Evolutionary conservation across 176 grass and related monocot species (phyloP), one percentile per base, ranked within the genome.

Genomic region (Triticum monococcum): DNA sequence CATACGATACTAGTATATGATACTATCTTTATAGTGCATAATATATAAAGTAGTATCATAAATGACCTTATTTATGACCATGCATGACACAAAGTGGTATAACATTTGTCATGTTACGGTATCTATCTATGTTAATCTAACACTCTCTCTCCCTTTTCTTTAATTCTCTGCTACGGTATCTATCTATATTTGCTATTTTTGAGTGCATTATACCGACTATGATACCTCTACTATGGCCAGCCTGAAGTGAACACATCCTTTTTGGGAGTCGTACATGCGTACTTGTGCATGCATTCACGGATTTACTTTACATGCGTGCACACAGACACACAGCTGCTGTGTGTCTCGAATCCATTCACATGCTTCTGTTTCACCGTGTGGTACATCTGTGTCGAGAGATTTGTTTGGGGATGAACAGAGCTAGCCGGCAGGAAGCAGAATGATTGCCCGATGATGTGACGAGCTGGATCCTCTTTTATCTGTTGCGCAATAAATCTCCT

Each of bases 381-480:
- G 40, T 64, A 64, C 63, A 52, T 16, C 28, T 69, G 43, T 69
- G 20, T 69, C 64, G 79, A 68, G 64, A 69, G 80, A 82, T 69
- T 69, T 50, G 80, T 52, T 0, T 5, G 20, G 54, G 72, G 80
- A 56, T 69, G 61, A 85, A 76, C 72, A 77, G 72, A 4, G 14
- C 50, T 37, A 32, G 69, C 69, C 56, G 50, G 46, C 40, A 43
- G 40, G 8, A 1, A 43, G 52, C 20, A 62, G 88, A 77, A 86
- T 86, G 83, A 86, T 86, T 60, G 11, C 52, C 30, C 26, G 61
- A 85, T 85, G 83, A 85, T 67, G 60, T 70, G 64, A 88, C 17
- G 24, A 74, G 68, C 16, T 64, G 2, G 25, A 41, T 57, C 59
- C 22, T 80, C 72, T 38, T 77, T 69, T 8, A 41, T 69, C 63